phyloP scores from a whole-genome alignment of 2,329 filamentous ascomycete species.

The Microdochium paspali region DNA sequence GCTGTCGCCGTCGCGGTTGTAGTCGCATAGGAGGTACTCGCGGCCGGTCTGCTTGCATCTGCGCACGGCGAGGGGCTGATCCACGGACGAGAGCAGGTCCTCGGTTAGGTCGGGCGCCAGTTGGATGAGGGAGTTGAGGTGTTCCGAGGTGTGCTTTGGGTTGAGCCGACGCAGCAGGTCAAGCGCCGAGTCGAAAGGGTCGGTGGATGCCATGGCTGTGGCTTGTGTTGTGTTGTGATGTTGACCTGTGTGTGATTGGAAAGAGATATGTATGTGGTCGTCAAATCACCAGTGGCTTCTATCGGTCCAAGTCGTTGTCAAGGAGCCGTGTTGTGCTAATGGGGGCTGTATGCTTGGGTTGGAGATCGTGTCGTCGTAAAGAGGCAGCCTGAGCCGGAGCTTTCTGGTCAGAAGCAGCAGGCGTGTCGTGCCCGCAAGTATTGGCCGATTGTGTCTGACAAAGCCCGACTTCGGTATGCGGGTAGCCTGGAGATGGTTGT shows the following conservation, averaged over 20 bases:
- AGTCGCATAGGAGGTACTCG: slow-evolving; percentile 97
- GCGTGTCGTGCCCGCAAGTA: neutral
- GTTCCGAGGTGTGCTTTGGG: slow-evolving; percentile 80
- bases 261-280: too few relatives aligned
- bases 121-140: slow-evolving; percentile 81
- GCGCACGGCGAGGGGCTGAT: slow-evolving; percentile 82
- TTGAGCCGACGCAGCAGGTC: slow-evolving; percentile 97
- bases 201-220: slow-evolving; percentile 38
- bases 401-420: too few relatives aligned
- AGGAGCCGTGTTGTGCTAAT: neutral
- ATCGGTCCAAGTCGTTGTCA: neutral
- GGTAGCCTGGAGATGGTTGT: neutral
- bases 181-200: slow-evolving; percentile 70
- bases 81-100: slow-evolving; percentile 94
- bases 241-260: too few relatives aligned
- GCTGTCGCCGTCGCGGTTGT: slow-evolving; percentile 97
- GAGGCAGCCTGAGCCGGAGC: too few relatives aligned
- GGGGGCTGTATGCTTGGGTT: neutral
- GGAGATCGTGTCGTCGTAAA: neutral
- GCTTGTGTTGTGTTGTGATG: neutral
- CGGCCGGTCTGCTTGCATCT: slow-evolving; percentile 82
- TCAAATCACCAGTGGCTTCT: too few relatives aligned
- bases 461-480: neutral
- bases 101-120: slow-evolving; percentile 90
- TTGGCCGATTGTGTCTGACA: neutral